Base-by-base conservation (phyloP, 2,329 filamentous ascomycete species). In the Paracamarosporium sp. region DNA sequence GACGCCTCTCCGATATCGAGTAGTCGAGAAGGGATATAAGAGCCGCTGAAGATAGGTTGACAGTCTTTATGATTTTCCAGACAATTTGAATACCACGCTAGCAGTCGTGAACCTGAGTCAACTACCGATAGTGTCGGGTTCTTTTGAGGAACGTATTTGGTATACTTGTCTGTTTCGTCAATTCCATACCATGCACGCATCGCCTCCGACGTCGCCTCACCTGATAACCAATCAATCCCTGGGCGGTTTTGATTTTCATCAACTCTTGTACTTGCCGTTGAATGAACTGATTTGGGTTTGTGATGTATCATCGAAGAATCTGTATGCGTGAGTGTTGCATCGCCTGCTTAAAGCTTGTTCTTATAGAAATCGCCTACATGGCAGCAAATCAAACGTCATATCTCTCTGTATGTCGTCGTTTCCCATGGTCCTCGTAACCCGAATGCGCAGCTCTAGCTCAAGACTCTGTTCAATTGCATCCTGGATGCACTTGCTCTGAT, bases 11-110 rank as follows among this genome's bases (percentile, higher is more conserved):
- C 36, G 17, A 51, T 24, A 24, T 51, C 35, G 11, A 51, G 48
- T 9, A 51, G 17, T 6, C 48, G 25, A 15, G 48, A 31, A 24
- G 48, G 48, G 4, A n/a, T 13, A 33, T 55, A 45, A 4, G 53
- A 35, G 20, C 36, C 35, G n/a, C 36, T 36, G 30, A 44, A 50
- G 13, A 50, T 50, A 8, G 53, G 13, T 13, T 20, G 45, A 20
- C 53, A 55, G 13, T 55, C 45, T n/a, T 40, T 5, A 15, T 55
- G 53, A 20, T 55, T 36, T 2, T 36, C 5, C 6, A 55, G 13
- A 25, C 53, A 55, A 17, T 44, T 27, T 36, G n/a, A 27, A 20
- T 55, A 55, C 53, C 53, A 55, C 15, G 20, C 22, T 6, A 25
- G 20, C 17, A 55, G n/a, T 20, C 24, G 3, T 13, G 22, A 20